Base-by-base conservation (phyloP, 2,329 filamentous ascomycete species). In the Cyclaneusma minus region DNA sequence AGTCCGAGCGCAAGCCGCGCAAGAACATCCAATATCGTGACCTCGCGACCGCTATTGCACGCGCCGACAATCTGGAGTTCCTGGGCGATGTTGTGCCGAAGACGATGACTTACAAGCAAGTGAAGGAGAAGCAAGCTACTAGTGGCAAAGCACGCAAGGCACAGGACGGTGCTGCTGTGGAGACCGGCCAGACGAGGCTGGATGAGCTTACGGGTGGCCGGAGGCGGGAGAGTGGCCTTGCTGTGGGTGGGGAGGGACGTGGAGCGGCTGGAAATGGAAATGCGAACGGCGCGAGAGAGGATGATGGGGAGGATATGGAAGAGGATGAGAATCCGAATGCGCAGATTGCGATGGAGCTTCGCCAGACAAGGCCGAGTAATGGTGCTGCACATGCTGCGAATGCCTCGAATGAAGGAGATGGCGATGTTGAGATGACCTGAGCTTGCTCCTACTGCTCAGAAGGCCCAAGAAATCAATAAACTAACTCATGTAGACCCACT, bases 21-120 rank as follows among this genome's bases (percentile, higher is more conserved):
- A 73, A 85, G 33, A 94, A 91, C 45, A 78, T 98, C 35, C 89
- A 95, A 50, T 98, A 98, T 59, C 82, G 82, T 47, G 89, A 98
- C 52, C 65, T 98, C 21, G 77, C 85, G 39, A 80, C 71, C 43
- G 87, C 89, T 15, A 76, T 95, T 29, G 69, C 79, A 6, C 78
- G 83, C 47, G 73, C 84, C 35, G 89, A 95, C 51, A 91, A 91
- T 49, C 75, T 98, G 27, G 85, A 98, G 50, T 98, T 98, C 47
- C 68, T 98, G 9, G 66, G 79, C 35, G 89, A 98, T 51, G 70
- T 92, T 14, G 79, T 94, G 19, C 89, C 89, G 30, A 79, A 78
- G 48, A 94, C 85, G 1, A 68, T 75, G 5, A 73, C 81, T 10
- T 91, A 73, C 57, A 81, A 79, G 47, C 68, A 80, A 39, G 68